phyloP scores from a whole-genome alignment of 352 stramenopile species.

The Globisporangium canariense region DNA sequence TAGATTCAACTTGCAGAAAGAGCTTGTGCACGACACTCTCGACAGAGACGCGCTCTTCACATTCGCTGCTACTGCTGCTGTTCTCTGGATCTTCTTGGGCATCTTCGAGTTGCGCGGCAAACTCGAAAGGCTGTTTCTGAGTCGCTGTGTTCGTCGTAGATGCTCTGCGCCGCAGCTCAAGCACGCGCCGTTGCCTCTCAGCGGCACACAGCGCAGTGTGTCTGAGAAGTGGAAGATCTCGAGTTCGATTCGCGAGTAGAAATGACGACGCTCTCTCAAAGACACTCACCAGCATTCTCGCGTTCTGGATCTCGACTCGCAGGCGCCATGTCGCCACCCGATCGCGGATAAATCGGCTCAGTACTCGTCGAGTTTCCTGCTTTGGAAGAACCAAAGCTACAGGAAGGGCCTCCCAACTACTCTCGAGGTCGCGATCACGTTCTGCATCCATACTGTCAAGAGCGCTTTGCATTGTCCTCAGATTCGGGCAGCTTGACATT shows the following conservation, averaged over 20 bases:
- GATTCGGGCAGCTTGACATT: too few relatives aligned
- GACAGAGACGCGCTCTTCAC: slow-evolving; percentile 24
- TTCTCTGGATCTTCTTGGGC: neutral
- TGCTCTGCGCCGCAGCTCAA: slow-evolving; percentile 3
- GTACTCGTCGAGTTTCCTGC: neutral
- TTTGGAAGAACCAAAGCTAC: too few relatives aligned
- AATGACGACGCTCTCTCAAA: slow-evolving; percentile 13
- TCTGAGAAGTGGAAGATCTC: neutral
- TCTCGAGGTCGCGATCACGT: too few relatives aligned
- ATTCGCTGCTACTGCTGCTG: slow-evolving; percentile 14
- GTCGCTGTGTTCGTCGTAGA: neutral
- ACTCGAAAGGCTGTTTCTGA: neutral
- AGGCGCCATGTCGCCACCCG: slow-evolving; percentile 14
- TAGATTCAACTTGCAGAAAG: slow-evolving; percentile 19
- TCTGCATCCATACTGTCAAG: too few relatives aligned
- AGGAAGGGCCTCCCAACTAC: too few relatives aligned
- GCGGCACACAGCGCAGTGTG: neutral
- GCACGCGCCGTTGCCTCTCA: slow-evolving; percentile 8
- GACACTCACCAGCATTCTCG: slow-evolving; percentile 12
- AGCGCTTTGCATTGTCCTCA: too few relatives aligned
- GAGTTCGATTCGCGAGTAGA: neutral
- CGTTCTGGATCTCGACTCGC: slow-evolving; percentile 13
- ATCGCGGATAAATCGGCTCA: slow-evolving; percentile 22
- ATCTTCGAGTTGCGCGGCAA: neutral
- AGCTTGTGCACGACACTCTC: slow-evolving; percentile 36